These are phyloP conservation scores for Selaginella moellendorffii DNA, from an alignment of 75 land plant genomes.

Conservation along the genomic window DNA sequence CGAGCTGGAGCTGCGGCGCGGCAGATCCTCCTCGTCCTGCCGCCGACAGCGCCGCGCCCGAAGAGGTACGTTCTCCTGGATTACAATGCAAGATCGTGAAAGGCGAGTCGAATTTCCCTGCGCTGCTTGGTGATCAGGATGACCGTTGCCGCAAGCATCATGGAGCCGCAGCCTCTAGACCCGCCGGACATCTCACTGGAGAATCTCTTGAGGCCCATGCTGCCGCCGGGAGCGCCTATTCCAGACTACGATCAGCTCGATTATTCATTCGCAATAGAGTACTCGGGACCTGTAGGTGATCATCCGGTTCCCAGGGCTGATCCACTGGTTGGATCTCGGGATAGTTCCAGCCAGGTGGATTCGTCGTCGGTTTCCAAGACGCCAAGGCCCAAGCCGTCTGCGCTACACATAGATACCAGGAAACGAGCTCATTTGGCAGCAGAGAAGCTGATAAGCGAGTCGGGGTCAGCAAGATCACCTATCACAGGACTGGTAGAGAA, in stretches of 20 bases:
- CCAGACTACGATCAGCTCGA: constrained; percentile 18
- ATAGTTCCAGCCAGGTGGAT: neutral
- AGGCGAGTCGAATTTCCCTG: too few species aligned
- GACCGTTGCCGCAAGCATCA: neutral
- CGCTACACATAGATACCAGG: neutral
- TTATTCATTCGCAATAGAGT: constrained; percentile 71
- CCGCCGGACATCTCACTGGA: neutral
- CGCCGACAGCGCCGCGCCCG: too few species aligned
- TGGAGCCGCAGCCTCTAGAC: too few species aligned
- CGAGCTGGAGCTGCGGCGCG: too few species aligned
- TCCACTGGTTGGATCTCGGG: constrained; percentile 21
- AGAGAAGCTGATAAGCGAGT: neutral
- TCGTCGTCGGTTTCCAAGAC: neutral
- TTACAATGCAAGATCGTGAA: too few species aligned
- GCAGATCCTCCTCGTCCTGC: too few species aligned
- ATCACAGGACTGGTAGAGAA: neutral
- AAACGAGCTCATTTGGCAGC: neutral
- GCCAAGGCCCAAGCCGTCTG: neutral
- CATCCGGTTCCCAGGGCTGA: constrained; percentile 48
- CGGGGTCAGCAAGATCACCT: neutral
- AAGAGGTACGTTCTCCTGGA: too few species aligned
- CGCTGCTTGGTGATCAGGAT: too few species aligned
- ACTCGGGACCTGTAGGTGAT: constrained; percentile 56
- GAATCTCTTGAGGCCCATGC: constrained; percentile 23
- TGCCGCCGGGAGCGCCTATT: constrained; percentile 27